Evolutionary conservation across 1,139 yeast species (phyloP), one percentile per base, ranked within the genome.

Genomic region (Pichia sp.): DNA sequence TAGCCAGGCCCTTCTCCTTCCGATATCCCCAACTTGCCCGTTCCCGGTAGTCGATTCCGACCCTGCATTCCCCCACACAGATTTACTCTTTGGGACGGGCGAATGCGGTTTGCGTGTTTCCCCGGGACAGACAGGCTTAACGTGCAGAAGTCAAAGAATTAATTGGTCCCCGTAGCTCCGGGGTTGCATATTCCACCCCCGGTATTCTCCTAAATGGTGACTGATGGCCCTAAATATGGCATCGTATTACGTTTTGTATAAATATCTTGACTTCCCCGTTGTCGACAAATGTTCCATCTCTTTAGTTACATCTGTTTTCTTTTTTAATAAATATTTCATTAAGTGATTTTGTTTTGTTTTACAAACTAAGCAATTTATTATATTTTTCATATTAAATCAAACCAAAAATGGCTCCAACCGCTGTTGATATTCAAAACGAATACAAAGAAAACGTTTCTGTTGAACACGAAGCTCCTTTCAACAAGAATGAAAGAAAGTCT

Each of bases 361-460:
- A 7, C 21, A 15, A 11, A 16, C 14, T 16, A 32, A 18, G 19
- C 15, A 22, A 30, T 20, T 15, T 19, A 23, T 10, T 15, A n/a
- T 24, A 16, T 15, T n/a, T n/a, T n/a, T n/a, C n/a, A n/a, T n/a
- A 8, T 19, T 27, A 16, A 18, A 29, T 18, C 13, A n/a, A 37
- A 48, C 32, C 15, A 26, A 41, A 43, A 44, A 61, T 61, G 65
- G 63, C 65, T 32, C 65, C 65, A 49, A 61, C 65, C 29, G 65
- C 65, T 46, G 60, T 59, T 39, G 64, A 60, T 41, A 53, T 59
- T 43, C 59, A 57, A 40, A 49, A 48, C 25, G 63, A 55, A 44
- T 60, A 57, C 51, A 50, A 47, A 31, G 47, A 49, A 40, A 42
- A 51, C 24, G 53, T 57, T 28, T 41, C 52, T 18, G 48, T 50